Conservation (phyloP, 768 basidiomycete genomes). For the Russula griseocarnosa region DNA sequence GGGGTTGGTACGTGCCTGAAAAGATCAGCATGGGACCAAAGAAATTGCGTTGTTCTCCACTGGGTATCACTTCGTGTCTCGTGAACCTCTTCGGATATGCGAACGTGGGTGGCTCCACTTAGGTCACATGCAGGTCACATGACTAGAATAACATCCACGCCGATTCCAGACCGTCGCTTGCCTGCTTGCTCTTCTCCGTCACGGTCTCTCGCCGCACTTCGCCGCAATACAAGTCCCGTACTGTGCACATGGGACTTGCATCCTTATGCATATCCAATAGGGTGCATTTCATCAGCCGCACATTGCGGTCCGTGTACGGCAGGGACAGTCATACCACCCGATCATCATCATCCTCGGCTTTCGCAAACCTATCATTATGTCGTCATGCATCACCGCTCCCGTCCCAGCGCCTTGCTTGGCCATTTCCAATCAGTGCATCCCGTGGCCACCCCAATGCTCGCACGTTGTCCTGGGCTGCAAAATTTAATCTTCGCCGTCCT, state of each 20-base stretch:
- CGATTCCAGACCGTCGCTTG: neutral
- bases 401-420: constrained; percentile 9
- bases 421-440: constrained; percentile 1
- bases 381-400: constrained; percentile 16
- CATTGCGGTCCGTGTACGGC: constrained; percentile 14
- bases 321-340: constrained; percentile 11
- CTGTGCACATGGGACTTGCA: constrained; percentile 37
- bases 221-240: constrained; percentile 2
- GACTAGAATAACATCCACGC: constrained; percentile 1
- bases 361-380: constrained; percentile 10
- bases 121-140: constrained; percentile 27
- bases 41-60: constrained; percentile 9
- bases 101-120: neutral
- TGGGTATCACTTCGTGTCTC: neutral
- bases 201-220: neutral
- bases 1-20: constrained; percentile 11
- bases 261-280: constrained; percentile 37
- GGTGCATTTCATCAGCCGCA: constrained; percentile 8
- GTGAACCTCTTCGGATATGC: too few species aligned
- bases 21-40: constrained; percentile 12
- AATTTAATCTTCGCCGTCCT: constrained; percentile 28
- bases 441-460: constrained; percentile 13
- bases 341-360: constrained; percentile 13
- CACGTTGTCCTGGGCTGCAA: constrained; percentile 34
- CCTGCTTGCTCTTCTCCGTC: neutral